A percentile compares a stretch with the other conserved stretches of the same genome.
These are phyloP conservation scores for Talaromyces sp. DNA, from an alignment of 2,329 filamentous ascomycete species.

Conservation along the genomic window DNA sequence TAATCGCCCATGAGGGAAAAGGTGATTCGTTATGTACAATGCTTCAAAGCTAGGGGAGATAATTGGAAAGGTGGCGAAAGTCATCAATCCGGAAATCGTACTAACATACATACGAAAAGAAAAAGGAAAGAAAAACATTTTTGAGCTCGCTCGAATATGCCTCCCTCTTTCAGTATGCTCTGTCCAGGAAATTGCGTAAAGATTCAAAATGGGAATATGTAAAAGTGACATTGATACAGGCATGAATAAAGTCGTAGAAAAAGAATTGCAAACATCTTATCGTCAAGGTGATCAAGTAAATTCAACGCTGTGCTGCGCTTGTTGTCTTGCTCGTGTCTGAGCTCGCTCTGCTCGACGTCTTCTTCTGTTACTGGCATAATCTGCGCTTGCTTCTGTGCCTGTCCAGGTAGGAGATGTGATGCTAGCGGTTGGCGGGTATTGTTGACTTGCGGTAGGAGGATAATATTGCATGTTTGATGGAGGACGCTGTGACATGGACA, in stretches of 20 bases:
- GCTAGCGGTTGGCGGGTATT: conserved; percentile 36
- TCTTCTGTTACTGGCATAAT: conserved; percentile 54
- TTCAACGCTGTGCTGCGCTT: conserved; percentile 44
- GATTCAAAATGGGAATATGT: not conserved
- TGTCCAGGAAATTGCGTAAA: not conserved
- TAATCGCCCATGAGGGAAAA: not conserved
- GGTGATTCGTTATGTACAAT: conserved; percentile 4
- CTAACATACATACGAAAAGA: not conserved
- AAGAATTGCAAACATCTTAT: not conserved
- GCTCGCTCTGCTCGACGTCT: conserved; percentile 53
- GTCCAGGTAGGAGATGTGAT: conserved; percentile 44
- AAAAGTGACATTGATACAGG: not conserved
- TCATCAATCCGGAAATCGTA: conserved; percentile 3
- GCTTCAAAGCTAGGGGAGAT: not conserved
- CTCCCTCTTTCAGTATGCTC: not conserved
- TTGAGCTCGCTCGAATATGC: conserved; percentile 8
- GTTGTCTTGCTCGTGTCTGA: conserved; percentile 44
- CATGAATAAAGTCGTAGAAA: not conserved
- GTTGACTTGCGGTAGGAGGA: conserved; percentile 15
- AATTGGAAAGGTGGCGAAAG: not conserved
- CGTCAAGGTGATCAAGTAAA: conserved; percentile 38
- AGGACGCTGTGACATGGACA: conserved; percentile 30
- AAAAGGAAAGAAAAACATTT: not conserved
- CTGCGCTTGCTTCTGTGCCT: conserved; percentile 48
- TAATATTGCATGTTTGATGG: conserved; percentile 35